Evolutionary conservation across 1,139 yeast species (phyloP).

Genomic region (Debaryomycetaceae sp.): DNA sequence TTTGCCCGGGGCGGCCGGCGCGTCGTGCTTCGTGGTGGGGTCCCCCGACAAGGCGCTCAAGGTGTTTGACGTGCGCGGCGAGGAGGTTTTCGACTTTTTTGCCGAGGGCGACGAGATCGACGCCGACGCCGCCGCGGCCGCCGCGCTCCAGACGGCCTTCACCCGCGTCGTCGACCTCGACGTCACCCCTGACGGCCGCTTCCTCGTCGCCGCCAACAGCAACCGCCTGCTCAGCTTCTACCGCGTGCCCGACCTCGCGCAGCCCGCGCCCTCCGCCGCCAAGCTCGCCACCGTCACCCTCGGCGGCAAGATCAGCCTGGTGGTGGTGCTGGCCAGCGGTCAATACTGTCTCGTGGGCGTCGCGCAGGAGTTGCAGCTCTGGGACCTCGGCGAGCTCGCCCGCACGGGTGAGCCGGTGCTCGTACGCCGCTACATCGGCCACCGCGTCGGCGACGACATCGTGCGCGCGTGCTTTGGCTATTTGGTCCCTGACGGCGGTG

Average conservation of each 20-base stretch:
- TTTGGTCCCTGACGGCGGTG: constrained; percentile 34
- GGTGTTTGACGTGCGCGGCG: constrained; percentile 50
- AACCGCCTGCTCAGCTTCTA: constrained; percentile 55
- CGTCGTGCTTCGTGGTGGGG: constrained; percentile 55
- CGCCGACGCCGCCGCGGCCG: constrained; percentile 12
- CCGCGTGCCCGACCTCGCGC: constrained; percentile 32
- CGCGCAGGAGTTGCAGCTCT: constrained; percentile 74
- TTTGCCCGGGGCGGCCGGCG: constrained; percentile 48
- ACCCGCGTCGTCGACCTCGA: constrained; percentile 62
- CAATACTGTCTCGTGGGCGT: constrained; percentile 58
- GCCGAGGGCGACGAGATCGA: constrained; percentile 37
- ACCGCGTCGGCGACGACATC: constrained; percentile 63
- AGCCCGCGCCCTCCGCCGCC: constrained; percentile 31
- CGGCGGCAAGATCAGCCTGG: constrained; percentile 37
- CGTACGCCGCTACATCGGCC: constrained; percentile 65
- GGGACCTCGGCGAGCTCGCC: constrained; percentile 47
- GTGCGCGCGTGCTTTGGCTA: constrained; percentile 78
- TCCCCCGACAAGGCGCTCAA: constrained; percentile 74
- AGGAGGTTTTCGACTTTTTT: constrained; percentile 41
- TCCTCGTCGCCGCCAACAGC: constrained; percentile 60
- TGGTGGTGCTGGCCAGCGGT: constrained; percentile 37
- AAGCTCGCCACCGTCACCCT: constrained; percentile 31
- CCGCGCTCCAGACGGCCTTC: constrained; percentile 22
- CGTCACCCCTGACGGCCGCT: constrained; percentile 59
- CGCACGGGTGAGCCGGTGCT: constrained; percentile 28